Evolutionary conservation across 2,329 filamentous ascomycete genomes (phyloP).

Genomic region (Podosphaera leucotricha): DNA sequence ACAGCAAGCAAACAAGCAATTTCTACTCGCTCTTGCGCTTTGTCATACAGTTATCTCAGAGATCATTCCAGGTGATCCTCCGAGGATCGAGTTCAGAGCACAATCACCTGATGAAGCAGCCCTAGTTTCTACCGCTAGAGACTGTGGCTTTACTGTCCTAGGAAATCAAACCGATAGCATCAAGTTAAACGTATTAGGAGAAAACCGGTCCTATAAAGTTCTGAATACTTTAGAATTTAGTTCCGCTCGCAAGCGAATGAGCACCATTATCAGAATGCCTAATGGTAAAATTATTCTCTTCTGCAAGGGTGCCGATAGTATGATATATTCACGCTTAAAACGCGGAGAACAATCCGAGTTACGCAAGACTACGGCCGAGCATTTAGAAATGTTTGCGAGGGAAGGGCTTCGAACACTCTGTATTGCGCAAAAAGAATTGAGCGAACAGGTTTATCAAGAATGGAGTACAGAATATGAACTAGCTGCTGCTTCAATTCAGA

Average conservation of each 20-base stretch:
- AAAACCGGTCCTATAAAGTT: conserved; percentile 65
- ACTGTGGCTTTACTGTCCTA: conserved; percentile 84
- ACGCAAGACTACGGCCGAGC: conserved; percentile 63
- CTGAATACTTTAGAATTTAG: conserved; percentile 96
- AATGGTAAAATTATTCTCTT: conserved; percentile 73
- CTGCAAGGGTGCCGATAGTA: conserved; percentile 93
- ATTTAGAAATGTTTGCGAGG: conserved; percentile 88
- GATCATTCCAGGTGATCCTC: conserved; percentile 66
- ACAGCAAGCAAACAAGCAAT: conserved; percentile 54
- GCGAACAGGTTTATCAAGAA: conserved; percentile 56
- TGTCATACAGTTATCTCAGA: conserved; percentile 95
- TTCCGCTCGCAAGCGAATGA: conserved; percentile 92
- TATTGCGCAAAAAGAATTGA: conserved; percentile 61
- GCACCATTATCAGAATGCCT: conserved; percentile 85
- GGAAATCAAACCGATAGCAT: conserved; percentile 61
- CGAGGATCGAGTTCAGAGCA: conserved; percentile 83
- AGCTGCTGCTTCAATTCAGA: conserved; percentile 59
- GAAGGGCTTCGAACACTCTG: conserved; percentile 90
- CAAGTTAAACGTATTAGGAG: conserved; percentile 63
- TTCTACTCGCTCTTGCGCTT: conserved; percentile 87
- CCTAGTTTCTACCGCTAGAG: conserved; percentile 76
- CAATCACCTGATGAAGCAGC: conserved; percentile 95
- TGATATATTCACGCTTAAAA: conserved; percentile 82
- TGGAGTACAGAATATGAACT: conserved; percentile 79
- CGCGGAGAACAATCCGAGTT: conserved; percentile 70